Evolutionary conservation across 148 eudicot genomes (phyloP).

Genomic region (Rhododendron simsii): DNA sequence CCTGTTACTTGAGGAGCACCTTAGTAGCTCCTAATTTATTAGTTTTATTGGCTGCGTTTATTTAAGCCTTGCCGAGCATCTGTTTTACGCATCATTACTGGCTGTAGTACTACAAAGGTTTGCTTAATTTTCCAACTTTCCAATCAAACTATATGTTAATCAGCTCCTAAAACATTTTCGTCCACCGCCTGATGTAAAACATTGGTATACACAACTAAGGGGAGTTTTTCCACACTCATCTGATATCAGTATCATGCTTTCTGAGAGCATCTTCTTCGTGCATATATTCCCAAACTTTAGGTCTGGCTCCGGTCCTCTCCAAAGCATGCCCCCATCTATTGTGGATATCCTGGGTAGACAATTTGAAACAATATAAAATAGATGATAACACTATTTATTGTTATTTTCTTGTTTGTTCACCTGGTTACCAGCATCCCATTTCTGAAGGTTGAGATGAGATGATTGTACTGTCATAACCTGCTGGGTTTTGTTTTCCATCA

Average conservation of each 20-base stretch:
- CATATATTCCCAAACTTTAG: neutral
- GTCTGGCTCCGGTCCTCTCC: neutral
- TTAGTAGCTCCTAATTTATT: neutral
- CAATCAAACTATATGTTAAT: neutral
- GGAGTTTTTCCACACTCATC: neutral
- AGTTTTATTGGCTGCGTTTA: neutral
- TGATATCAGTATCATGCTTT: neutral
- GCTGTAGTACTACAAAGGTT: neutral
- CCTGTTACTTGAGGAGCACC: neutral
- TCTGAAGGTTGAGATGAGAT: neutral
- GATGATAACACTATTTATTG: neutral
- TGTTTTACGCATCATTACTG: neutral
- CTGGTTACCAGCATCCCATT: neutral
- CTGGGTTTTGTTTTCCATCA: neutral
- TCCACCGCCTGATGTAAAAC: neutral
- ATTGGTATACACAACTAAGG: neutral
- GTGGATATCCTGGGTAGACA: neutral
- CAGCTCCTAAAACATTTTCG: neutral
- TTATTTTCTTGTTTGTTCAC: neutral
- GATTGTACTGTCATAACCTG: neutral
- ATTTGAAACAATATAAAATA: neutral
- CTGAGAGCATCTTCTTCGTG: too few species aligned
- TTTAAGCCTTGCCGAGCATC: neutral
- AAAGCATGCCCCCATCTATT: neutral
- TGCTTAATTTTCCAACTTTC: neutral